Evolutionary conservation across 2,329 filamentous ascomycete genomes (phyloP).

Genomic region (Rhynchosporium secalis): DNA sequence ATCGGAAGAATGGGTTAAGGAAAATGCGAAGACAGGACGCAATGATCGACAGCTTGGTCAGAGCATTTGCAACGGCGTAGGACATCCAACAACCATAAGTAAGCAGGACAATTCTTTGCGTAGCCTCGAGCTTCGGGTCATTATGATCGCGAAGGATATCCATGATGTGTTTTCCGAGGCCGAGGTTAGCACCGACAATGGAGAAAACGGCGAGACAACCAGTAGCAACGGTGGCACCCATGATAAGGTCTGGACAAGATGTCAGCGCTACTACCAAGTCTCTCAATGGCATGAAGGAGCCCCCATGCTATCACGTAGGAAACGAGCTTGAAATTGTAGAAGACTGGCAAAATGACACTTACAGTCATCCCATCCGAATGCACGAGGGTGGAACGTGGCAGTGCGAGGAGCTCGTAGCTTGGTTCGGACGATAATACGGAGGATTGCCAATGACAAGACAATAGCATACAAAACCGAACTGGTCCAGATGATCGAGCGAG

Average conservation of each 20-base stretch:
- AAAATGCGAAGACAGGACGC: conserved; percentile 22
- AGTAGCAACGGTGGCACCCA: conserved; percentile 1
- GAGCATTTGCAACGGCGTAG: conserved; percentile 16
- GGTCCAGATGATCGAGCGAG: conserved; percentile 11
- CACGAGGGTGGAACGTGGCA: conserved; percentile 1
- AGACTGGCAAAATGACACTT: not conserved
- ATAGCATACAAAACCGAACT: not conserved
- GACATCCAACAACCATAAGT: conserved; percentile 15
- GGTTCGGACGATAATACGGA: conserved; percentile 3
- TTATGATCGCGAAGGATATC: conserved; percentile 1
- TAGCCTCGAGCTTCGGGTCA: not conserved
- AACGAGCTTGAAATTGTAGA: too few relatives aligned
- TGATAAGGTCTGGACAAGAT: not conserved
- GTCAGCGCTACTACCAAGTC: not conserved
- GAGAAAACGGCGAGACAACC: conserved; percentile 11
- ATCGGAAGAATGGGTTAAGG: conserved; percentile 7
- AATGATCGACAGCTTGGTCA: conserved; percentile 23
- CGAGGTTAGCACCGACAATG: conserved; percentile 13
- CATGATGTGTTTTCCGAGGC: conserved; percentile 23
- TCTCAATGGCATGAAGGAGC: not conserved
- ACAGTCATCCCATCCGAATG: conserved; percentile 20
- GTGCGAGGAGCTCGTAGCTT: not conserved
- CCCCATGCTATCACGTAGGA: too few relatives aligned
- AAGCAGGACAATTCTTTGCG: not conserved
- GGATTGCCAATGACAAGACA: not conserved